Evolutionary conservation across 768 basidiomycete species (phyloP).

Genomic region (Dentipellis sp.): DNA sequence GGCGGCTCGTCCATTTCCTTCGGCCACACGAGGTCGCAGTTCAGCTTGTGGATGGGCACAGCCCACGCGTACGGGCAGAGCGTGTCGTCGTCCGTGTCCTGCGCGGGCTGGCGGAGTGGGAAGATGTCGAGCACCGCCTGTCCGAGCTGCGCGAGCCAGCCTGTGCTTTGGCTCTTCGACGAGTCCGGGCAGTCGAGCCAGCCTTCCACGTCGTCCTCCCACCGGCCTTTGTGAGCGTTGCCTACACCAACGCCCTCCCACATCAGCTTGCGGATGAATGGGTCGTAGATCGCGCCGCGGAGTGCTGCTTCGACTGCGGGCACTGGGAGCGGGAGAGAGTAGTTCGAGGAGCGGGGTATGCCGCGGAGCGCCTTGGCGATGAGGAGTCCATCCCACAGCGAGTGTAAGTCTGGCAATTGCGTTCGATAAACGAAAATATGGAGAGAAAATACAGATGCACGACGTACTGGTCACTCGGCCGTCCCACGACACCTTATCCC

Average conservation of each 20-base stretch:
- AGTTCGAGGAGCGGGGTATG: constrained; percentile 50
- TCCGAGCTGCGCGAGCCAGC: background rate
- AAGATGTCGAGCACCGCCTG: constrained; percentile 4
- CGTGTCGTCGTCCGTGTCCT: constrained; percentile 36
- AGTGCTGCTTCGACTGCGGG: constrained; percentile 57
- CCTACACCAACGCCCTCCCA: constrained; percentile 67
- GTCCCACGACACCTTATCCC: constrained; percentile 64
- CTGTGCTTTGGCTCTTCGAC: background rate
- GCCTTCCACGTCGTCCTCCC: constrained; percentile 43
- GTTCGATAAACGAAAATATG: background rate
- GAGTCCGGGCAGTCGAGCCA: constrained; percentile 64
- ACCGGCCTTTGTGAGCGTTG: constrained; percentile 21
- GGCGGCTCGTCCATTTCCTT: constrained; percentile 48
- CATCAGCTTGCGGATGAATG: constrained; percentile 79
- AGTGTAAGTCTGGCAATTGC: constrained; percentile 58
- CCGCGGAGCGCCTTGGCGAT: constrained; percentile 76
- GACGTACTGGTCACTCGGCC: constrained; percentile 60
- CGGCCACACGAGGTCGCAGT: constrained; percentile 82
- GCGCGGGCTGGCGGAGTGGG: constrained; percentile 1
- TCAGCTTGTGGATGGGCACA: constrained; percentile 59
- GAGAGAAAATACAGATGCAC: background rate
- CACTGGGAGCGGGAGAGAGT: constrained; percentile 64
- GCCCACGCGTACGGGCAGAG: constrained; percentile 81
- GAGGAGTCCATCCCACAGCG: constrained; percentile 78
- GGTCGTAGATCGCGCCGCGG: constrained; percentile 77